These are phyloP conservation scores for Cryphonectria japonica DNA, from an alignment of 2,329 filamentous ascomycete genomes.

Conservation along the genomic window DNA sequence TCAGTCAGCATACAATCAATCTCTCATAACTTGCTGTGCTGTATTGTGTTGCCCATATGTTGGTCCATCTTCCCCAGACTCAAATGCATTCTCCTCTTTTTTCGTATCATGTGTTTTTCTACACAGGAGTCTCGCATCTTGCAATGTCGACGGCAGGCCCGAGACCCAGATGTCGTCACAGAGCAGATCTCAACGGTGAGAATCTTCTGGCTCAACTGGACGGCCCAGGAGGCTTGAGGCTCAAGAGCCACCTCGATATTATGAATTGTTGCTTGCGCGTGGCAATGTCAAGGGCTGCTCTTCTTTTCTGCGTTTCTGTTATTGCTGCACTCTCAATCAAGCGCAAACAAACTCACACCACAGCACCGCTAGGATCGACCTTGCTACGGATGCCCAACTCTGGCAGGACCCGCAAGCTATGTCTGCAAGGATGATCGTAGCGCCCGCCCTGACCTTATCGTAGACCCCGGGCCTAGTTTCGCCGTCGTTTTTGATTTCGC, in stretches of 20 bases:
- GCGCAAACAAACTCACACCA: neutral
- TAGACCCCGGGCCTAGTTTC: slow-evolving; percentile 13
- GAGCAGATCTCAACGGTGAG: slow-evolving; percentile 3
- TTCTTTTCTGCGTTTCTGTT: slow-evolving; percentile 1
- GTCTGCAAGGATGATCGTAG: slow-evolving; percentile 18
- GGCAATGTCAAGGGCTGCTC: neutral
- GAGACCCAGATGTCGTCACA: neutral
- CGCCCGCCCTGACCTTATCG: slow-evolving; percentile 18
- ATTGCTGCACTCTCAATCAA: neutral
- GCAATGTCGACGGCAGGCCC: slow-evolving; percentile 7
- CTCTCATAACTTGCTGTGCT: neutral
- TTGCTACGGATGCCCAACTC: slow-evolving; percentile 13
- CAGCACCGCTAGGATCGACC: slow-evolving; percentile 17
- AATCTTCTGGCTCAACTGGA: neutral
- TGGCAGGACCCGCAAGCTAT: slow-evolving; percentile 14
- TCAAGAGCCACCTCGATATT: neutral
- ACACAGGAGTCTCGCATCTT: neutral
- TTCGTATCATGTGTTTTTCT: no score
- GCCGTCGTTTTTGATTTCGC: slow-evolving; percentile 2
- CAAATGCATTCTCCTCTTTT: neutral
- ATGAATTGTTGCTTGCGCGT: neutral
- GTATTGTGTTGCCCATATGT: neutral
- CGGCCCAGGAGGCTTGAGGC: neutral
- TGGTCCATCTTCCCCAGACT: slow-evolving; percentile 10
- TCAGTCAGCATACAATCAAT: neutral